Base-by-base conservation (phyloP, 1,284 basidiomycete genomes). In the Cerrena zonata region DNA sequence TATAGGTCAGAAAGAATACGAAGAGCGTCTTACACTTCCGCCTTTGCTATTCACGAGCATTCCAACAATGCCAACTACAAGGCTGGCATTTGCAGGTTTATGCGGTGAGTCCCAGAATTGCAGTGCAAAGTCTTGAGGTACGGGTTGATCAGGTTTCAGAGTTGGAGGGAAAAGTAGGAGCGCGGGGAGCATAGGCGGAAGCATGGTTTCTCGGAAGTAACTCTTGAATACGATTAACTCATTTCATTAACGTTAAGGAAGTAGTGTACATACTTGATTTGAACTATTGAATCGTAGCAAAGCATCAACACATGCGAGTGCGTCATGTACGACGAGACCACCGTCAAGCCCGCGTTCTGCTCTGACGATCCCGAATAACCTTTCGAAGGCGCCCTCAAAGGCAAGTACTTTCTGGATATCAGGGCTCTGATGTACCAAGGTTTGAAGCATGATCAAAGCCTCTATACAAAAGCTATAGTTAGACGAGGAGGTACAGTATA, bases 321-420 rank as follows among this genome's bases (percentile, higher is more conserved):
- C 91, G 59, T 95, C 89, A 58, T 92, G 87, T 0, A 92, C 86
- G 36, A 92, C 87, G 53, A 89, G 78, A 5, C 94, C 94, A 18
- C 93, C 92, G 59, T 98, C 94, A 36, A 95, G 78, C 0, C 96
- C 93, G 37, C 93, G 91, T 69, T 97, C 95, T 53, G 82, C 78
- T 5, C 82, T 78, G 54, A 98, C 80, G 45, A 93, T 93, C 53
- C 87, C 86, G 70, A 99, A 93, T 26, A 98, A 78, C 64, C 89
- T 92, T 71, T 99, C 95, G 63, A 99, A 98, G 0, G 90, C 91
- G 25, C 96, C 94, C 60, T 95, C 94, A 63, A 99, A 99, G 0
- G 94, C 94, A 39, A 98, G 82, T 21, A 98, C 86, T 71, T 98
- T 99, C 65, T 98, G 95, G 45, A 99, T 90, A 65, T 98, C 94